These are phyloP conservation scores for Coniella lustricola DNA, from an alignment of 2,329 filamentous ascomycete species.

Conservation along the genomic window DNA sequence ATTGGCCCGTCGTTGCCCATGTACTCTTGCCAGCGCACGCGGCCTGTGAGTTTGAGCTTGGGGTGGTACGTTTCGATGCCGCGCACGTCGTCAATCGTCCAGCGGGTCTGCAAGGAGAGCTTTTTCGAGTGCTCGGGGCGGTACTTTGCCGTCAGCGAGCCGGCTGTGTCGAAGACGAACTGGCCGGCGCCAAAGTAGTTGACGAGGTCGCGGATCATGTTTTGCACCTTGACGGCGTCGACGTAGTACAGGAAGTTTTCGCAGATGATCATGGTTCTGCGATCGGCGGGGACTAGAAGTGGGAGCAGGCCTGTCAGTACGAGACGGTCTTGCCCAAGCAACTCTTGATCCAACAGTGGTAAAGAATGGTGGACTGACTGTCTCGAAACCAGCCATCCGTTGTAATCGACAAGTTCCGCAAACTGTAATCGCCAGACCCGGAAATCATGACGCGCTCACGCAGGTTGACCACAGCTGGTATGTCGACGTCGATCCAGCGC, in stretches of 20 bases:
- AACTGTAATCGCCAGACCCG: constrained; percentile 3
- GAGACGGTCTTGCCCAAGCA: too few relatives aligned
- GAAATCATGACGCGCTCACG: constrained; percentile 2
- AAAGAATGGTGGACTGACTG: background rate
- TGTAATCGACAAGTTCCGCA: constrained; percentile 6
- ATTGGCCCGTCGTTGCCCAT: constrained; percentile 3
- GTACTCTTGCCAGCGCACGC: constrained; percentile 9
- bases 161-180: constrained; percentile 8
- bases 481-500: constrained; percentile 13
- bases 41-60: constrained; percentile 1
- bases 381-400: constrained; percentile 5
- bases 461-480: constrained; percentile 11
- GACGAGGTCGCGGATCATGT: background rate
- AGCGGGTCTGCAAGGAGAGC: background rate
- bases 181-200: constrained; percentile 10
- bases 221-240: background rate
- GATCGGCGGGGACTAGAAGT: constrained; percentile 6
- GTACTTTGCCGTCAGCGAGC: background rate
- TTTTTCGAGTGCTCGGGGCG: background rate
- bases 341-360: too few relatives aligned
- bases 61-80: constrained; percentile 1
- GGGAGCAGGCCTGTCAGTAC: background rate
- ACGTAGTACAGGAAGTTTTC: constrained; percentile 7
- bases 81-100: constrained; percentile 8
- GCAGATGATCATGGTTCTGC: constrained; percentile 10